Evolutionary conservation across 2,329 filamentous ascomycete genomes (phyloP), one percentile per base, ranked within the genome.

Genomic region (Arthrobotrys pseudoclavata): DNA sequence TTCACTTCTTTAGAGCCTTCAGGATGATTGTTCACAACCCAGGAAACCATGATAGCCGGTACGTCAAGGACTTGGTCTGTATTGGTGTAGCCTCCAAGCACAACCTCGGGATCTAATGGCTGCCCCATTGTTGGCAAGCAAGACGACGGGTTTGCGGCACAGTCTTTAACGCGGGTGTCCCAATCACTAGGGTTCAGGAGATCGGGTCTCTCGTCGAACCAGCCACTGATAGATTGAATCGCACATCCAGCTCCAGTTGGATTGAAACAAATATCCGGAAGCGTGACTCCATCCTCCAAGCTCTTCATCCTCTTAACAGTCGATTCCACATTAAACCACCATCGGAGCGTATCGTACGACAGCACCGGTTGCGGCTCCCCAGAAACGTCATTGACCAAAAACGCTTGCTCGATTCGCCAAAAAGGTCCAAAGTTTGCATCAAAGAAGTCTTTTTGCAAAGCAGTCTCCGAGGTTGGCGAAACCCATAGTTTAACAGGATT

Each of bases 401-500:
- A 99, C 0, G 91, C 89, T 84, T 99, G 96, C 83, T 99, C 92
- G 0, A 94, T 92, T 47, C 96, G 92, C 84, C 96, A 99, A 82
- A 99, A 99, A 0, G 95, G 94, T 0, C 96, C 96, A 83, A 99
- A 99, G 81, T 93, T 94, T 40, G 88, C 84, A 83, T 99, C 96
- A 80, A 98, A 99, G 83, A 96, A 99, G 0, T 88, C 88, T 85
- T 99, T 99, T 83, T 99, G 95, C 82, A 93, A 88, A 0, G 96
- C 96, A 20, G 96, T 95, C 60, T 90, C 89, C 3, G 96, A 98
- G 7, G 92, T 91, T 6, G 96, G 96, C 81, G 95, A 94, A n/a
- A 99, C 96, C 96, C 96, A 99, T 7, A 99, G 86, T 57, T 92
- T 90, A 10, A 96, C 96, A 4, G 96, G 96, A 79, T 98, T 92